These are phyloP conservation scores for Amanita pallidorosea DNA, from an alignment of 768 basidiomycete genomes.

Conservation along the genomic window DNA sequence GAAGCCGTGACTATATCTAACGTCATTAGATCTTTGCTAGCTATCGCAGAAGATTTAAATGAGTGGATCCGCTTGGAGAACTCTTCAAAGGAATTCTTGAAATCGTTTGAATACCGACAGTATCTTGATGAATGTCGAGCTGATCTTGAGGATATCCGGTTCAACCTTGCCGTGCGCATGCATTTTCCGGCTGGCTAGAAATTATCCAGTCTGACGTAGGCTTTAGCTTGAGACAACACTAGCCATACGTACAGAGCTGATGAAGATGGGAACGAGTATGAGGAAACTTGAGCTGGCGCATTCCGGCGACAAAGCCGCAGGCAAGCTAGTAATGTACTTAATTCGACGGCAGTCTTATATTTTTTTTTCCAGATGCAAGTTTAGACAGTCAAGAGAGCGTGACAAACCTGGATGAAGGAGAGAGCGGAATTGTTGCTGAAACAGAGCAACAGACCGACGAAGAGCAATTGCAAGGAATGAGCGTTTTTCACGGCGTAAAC, in stretches of 20 bases:
- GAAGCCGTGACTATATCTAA: neutral
- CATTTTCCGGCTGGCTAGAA: neutral
- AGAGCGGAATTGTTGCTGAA: neutral
- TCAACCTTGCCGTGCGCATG: neutral
- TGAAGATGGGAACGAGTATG: neutral
- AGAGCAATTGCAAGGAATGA: neutral
- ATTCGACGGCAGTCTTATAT: neutral
- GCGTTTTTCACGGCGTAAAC: neutral
- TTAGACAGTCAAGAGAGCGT: neutral
- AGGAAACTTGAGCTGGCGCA: neutral
- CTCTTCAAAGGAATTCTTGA: neutral
- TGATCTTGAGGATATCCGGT: neutral
- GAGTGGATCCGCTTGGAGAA: neutral
- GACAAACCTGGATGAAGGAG: neutral
- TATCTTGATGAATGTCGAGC: neutral
- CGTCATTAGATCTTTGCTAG: neutral
- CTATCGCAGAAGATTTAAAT: neutral
- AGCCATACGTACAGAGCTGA: neutral
- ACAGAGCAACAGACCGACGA: too few relatives aligned
- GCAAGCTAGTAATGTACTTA: neutral
- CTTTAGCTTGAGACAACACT: neutral
- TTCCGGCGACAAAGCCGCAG: neutral
- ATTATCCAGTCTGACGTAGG: neutral
- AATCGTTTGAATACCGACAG: neutral
- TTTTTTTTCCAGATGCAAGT: neutral